Base-by-base conservation (phyloP, 345 rosid species). In the Noccaea caerulescens region DNA sequence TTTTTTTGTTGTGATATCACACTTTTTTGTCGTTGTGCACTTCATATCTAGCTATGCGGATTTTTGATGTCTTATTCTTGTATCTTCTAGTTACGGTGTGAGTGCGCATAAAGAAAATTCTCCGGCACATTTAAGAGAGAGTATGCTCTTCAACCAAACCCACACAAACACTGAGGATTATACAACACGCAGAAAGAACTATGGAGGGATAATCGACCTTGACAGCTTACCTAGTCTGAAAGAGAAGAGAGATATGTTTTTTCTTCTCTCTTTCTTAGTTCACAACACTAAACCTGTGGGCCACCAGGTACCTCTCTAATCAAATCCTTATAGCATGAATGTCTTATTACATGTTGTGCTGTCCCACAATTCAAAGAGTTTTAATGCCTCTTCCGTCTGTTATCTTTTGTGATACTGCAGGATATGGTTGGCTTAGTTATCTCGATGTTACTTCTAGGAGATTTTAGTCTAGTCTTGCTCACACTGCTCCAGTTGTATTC, bases 371-470 rank as follows among this genome's bases (percentile, higher is more conserved):
- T 61, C 51, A 32, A 53, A 53, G 34, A 27, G 20, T 10, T 49
- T 58, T 57, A 47, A 10, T 46, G 41, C 34, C 34, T 50, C 50
- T 53, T 57, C 14, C 10, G 51, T 39, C 50, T 52, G 37, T 39
- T 46, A 44, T 46, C 23, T 66, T 53, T 33, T 55, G 63, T 75
- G 55, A 62, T 49, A 33, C 37, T 81, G 82, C 90, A 95, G 99
- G 99, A 95, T 83, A 92, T 95, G 80, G 99, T 95, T 80, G 99
- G 99, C 74, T 80, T 95, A 82, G 92, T 92, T 69, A 95, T 95
- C 76, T 95, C 99, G 38, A 84, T 88, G 88, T 80, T 95, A 81
- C 96, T 95, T 70, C 67, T 95, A 86, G 99, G 93, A 82, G 99
- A 95, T 83, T 90, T 92, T 86, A 95, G 99, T 83, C 85, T 95